Conservation (phyloP, 495 filamentous ascomycete genomes). For the Elasticomyces elasticus region DNA sequence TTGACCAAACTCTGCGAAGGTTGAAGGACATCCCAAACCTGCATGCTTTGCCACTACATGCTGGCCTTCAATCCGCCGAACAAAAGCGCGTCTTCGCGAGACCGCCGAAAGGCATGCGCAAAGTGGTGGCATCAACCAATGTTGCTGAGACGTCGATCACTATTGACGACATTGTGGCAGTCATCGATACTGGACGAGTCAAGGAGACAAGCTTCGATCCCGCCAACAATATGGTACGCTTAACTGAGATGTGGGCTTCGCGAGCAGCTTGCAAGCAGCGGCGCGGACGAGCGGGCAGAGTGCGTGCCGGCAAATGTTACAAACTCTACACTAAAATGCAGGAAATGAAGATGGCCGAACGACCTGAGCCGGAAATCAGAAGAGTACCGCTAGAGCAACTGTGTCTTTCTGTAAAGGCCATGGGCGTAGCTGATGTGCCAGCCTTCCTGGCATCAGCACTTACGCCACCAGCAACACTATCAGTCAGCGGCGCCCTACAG, state of each 20-base stretch:
- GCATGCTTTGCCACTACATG: conserved; percentile 80
- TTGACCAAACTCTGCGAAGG: conserved; percentile 65
- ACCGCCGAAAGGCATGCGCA: conserved; percentile 69
- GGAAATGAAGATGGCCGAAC: conserved; percentile 76
- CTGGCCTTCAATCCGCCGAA: conserved; percentile 75
- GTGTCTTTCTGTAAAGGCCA: conserved; percentile 85
- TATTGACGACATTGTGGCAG: conserved; percentile 91
- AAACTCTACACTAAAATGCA: conserved; percentile 84
- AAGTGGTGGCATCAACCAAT: conserved; percentile 89
- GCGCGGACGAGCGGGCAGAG: conserved; percentile 88
- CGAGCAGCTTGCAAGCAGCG: conserved; percentile 91
- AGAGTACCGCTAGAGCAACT: conserved; percentile 89
- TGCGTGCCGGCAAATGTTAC: conserved; percentile 83
- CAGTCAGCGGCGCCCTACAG: conserved; percentile 72
- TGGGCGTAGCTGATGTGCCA: conserved; percentile 76
- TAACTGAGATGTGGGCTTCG: conserved; percentile 93
- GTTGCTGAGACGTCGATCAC: conserved; percentile 98
- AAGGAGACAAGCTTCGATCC: conserved; percentile 95
- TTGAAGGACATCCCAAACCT: conserved; percentile 59
- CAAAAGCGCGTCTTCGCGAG: conserved; percentile 76
- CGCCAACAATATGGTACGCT: conserved; percentile 83
- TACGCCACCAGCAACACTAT: conserved; percentile 73
- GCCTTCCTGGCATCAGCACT: conserved; percentile 75
- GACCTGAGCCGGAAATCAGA: conserved; percentile 87
- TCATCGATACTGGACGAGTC: conserved; percentile 88